Evolutionary conservation across 345 rosid genomes (phyloP).

Genomic region (Cardamine chenopodiifolia): DNA sequence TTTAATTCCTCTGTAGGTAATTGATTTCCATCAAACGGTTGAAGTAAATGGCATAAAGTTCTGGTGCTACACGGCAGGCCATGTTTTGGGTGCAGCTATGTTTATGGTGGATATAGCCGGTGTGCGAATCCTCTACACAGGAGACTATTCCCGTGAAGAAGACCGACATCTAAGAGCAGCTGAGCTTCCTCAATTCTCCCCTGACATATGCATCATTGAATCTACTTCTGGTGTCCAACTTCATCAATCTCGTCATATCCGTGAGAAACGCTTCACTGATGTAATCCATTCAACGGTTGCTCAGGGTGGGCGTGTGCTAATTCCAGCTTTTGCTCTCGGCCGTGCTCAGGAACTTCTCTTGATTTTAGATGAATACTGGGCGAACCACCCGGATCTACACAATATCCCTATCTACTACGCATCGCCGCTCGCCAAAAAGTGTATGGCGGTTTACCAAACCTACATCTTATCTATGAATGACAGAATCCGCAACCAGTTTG

Average conservation of each 20-base stretch:
- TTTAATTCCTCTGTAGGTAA: constrained; percentile 36
- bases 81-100: constrained; percentile 99
- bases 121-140: constrained; percentile 90
- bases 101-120: constrained; percentile 97
- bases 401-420: constrained; percentile 94
- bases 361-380: constrained; percentile 92
- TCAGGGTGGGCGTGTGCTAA: constrained; percentile 91
- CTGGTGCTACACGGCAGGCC: constrained; percentile 99
- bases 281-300: constrained; percentile 81
- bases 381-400: constrained; percentile 83
- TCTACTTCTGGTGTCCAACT: constrained; percentile 97
- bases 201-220: constrained; percentile 92
- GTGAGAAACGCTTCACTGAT: constrained; percentile 97
- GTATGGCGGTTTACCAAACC: constrained; percentile 96
- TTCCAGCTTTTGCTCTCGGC: no score
- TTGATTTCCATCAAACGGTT: constrained; percentile 91
- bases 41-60: constrained; percentile 90
- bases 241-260: constrained; percentile 82
- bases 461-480: constrained; percentile 95
- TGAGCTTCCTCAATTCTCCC: constrained; percentile 95
- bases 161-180: constrained; percentile 95
- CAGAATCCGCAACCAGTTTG: constrained; percentile 89
- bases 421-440: constrained; percentile 93
- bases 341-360: constrained; percentile 82
- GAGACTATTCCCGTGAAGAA: constrained; percentile 95